Evolutionary conservation across 441 rosid species (phyloP), one percentile per base, ranked within the genome.

Genomic region (Pelargonium cotyledonis): DNA sequence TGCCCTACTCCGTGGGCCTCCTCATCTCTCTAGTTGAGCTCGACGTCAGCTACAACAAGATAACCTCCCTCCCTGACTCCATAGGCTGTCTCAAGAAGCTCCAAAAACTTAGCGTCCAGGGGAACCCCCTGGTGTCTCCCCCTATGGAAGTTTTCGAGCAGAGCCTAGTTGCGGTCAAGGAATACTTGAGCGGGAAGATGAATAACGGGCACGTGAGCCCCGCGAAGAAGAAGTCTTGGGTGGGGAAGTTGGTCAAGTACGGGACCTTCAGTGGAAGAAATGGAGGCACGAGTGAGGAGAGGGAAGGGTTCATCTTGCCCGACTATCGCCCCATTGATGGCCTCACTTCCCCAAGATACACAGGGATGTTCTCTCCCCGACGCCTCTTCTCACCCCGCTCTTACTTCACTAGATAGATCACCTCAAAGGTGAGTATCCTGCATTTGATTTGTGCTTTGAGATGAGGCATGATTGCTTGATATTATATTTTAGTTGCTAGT

Each of bases 21-120:
- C 80, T 92, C 23, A 65, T 86, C 31, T 88, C 96, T 53, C 89
- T 92, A 1, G 84, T 84, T 4, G 98, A 92, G 70, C 69, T 92
- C 11, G 96, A 92, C 66, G 78, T 83, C 19, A 92, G 98, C 67
- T 88, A 90, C 84, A 92, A 92, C 82, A 83, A 74, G 67, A 92
- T 92, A 66, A 75, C 78, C 0, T 26, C 31, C 29, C 74, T 92
- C 58, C 96, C 98, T 0, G 85, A 86, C 60, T 87, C 96, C n/a
- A 81, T 92, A 4, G 94, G 95, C 12, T 89, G 95, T 74, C 85
- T 92, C 63, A 83, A 84, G 75, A 82, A 82, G 84, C 78, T 90
- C 4, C 78, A 85, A 46, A 89, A 84, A 80, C 88, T 92, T 0
- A 66, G 80, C 12, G 86, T 87, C 0, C 86, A 92, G 69, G 98